Conservation (phyloP, 2,329 filamentous ascomycete genomes). For the Ascomycota sp. region DNA sequence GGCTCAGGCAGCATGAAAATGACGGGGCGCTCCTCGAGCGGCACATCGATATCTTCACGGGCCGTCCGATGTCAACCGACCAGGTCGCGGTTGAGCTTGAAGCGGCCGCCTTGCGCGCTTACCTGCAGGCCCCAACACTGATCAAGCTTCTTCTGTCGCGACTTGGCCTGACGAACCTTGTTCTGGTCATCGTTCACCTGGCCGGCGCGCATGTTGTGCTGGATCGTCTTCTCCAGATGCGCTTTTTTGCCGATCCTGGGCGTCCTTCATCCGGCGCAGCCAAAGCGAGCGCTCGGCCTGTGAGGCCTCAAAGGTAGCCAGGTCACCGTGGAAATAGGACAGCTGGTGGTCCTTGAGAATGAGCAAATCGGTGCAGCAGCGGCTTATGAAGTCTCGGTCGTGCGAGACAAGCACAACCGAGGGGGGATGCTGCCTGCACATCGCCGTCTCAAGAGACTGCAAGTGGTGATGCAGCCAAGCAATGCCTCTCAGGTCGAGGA, state of each 20-base stretch:
- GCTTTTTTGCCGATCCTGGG: constrained; percentile 62
- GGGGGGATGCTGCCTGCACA: constrained; percentile 21
- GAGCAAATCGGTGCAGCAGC: constrained; percentile 57
- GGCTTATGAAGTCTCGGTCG: constrained; percentile 61
- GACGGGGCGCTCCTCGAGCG: constrained; percentile 37
- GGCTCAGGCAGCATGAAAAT: constrained; percentile 39
- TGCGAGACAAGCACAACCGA: constrained; percentile 69
- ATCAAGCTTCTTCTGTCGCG: constrained; percentile 66
- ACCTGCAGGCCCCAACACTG: constrained; percentile 62
- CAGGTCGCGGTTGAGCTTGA: constrained; percentile 63
- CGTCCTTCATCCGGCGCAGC: constrained; percentile 57
- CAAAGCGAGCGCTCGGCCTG: constrained; percentile 46
- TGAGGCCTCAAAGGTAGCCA: constrained; percentile 50
- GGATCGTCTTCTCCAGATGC: constrained; percentile 62
- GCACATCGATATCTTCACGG: constrained; percentile 52
- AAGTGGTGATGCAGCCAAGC: constrained; percentile 69
- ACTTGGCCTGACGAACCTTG: constrained; percentile 69
- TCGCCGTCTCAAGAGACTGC: constrained; percentile 26
- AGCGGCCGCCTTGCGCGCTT: constrained; percentile 48
- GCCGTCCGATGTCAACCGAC: constrained; percentile 36
- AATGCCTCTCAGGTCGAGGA: constrained; percentile 63
- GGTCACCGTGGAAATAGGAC: constrained; percentile 54
- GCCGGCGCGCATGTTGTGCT: constrained; percentile 53
- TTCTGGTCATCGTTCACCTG: constrained; percentile 66
- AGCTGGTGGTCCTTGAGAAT: constrained; percentile 54